Percentiles rank a stretch among this genome's conserved stretches.
Conservation (phyloP, 2,329 filamentous ascomycete species). For the Ophiostoma piceae region DNA sequence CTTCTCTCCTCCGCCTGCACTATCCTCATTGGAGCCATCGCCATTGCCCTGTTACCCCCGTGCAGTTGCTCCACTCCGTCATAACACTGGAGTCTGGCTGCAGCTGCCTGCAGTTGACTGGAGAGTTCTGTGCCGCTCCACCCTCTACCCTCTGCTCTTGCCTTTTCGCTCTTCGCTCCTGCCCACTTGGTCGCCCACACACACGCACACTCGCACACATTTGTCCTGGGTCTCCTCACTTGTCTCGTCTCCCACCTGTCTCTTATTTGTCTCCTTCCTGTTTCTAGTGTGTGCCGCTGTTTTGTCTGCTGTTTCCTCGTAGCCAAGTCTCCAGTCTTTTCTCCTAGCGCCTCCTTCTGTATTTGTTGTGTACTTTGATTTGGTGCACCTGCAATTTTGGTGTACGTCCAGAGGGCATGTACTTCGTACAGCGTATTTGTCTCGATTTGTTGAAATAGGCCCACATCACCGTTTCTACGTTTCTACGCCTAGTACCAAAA, state of each 20-base stretch:
- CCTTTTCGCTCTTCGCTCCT: conserved; percentile 8
- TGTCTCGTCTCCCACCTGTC: conserved; percentile 1
- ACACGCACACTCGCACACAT: not conserved
- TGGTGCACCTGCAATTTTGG: too few species aligned
- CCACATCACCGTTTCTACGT: not conserved
- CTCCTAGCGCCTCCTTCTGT: conserved; percentile 9
- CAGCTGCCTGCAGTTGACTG: not conserved
- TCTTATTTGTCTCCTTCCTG: not conserved
- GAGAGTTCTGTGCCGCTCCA: not conserved
- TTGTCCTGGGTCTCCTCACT: not conserved
- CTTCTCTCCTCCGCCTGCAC: not conserved
- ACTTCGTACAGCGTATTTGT: not conserved
- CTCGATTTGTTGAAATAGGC: not conserved
- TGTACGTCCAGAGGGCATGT: too few species aligned
- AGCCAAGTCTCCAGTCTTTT: not conserved
- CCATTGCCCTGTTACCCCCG: not conserved
- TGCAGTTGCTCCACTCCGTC: not conserved
- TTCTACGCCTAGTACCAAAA: too few species aligned
- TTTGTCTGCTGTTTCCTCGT: not conserved
- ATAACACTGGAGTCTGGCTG: not conserved
- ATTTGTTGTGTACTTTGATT: not conserved
- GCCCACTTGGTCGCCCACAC: conserved; percentile 5
- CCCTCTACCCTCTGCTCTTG: not conserved
- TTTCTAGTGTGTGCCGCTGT: not conserved
- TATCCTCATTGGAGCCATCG: not conserved